These are phyloP conservation scores for Phytophthora pistaciae DNA, from an alignment of 352 stramenopile genomes.

Conservation along the genomic window DNA sequence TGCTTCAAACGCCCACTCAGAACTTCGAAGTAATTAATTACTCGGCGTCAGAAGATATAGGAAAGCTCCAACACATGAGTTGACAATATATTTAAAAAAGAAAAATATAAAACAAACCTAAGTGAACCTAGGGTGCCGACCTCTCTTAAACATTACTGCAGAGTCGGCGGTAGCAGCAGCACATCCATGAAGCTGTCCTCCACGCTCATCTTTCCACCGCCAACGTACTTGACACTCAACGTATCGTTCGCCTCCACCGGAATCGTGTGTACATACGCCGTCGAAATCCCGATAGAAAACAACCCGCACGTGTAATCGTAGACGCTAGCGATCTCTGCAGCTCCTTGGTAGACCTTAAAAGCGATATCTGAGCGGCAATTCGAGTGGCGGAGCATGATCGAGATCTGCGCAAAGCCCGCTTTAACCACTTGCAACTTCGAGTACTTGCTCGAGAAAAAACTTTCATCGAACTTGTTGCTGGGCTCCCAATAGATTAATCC, in stretches of 20 bases:
- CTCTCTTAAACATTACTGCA: not conserved
- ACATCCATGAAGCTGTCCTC: constrained; percentile 25
- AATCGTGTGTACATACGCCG: constrained; percentile 18
- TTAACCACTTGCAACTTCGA: constrained; percentile 1
- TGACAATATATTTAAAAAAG: no score
- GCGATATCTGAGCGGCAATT: constrained; percentile 17
- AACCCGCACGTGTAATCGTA: constrained; percentile 18
- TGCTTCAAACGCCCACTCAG: no score
- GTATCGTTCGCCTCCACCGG: constrained; percentile 11
- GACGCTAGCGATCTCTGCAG: constrained; percentile 2
- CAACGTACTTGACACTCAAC: constrained; percentile 20
- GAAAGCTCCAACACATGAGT: no score
- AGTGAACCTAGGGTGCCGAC: no score
- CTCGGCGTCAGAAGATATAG: no score
- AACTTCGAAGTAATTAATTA: no score
- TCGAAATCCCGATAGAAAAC: constrained; percentile 19
- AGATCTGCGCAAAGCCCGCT: constrained; percentile 8
- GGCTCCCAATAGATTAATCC: constrained; percentile 12
- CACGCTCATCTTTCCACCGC: constrained; percentile 8
- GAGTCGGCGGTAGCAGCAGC: constrained; percentile 10
- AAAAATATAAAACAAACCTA: not conserved
- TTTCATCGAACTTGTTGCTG: not conserved
- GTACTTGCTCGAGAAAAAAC: not conserved
- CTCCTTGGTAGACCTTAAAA: constrained; percentile 18
- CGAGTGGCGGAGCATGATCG: constrained; percentile 19